Percentiles rank a stretch among this genome's conserved stretches.
These are phyloP conservation scores for Aspergillus bridgeri DNA, from an alignment of 495 filamentous ascomycete species.

Conservation along the genomic window DNA sequence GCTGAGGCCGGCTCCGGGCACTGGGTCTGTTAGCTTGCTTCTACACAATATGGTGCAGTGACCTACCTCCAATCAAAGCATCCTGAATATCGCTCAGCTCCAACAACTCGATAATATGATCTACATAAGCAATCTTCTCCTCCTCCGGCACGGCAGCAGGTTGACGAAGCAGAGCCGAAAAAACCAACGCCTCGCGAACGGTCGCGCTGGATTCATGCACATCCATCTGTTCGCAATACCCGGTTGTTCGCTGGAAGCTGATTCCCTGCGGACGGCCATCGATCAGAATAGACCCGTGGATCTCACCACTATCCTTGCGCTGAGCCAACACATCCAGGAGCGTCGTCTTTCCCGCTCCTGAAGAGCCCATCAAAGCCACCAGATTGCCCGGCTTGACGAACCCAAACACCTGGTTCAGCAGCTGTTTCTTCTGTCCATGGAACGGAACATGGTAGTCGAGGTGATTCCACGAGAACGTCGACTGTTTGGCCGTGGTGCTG, in stretches of 20 bases:
- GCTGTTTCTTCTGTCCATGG: conserved; percentile 45
- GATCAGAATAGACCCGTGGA: conserved; percentile 45
- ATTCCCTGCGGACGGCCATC: conserved; percentile 44
- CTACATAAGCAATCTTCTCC: conserved; percentile 50
- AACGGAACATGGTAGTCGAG: conserved; percentile 68
- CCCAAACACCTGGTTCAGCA: conserved; percentile 71
- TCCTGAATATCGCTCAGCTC: conserved; percentile 44
- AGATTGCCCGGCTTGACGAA: conserved; percentile 77
- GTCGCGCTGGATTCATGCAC: conserved; percentile 61
- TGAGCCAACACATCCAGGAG: conserved; percentile 49
- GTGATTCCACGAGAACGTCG: conserved; percentile 53
- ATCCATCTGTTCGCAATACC: conserved; percentile 81
- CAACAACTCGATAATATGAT: conserved; percentile 48
- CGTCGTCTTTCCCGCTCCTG: conserved; percentile 84
- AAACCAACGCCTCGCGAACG: conserved; percentile 45
- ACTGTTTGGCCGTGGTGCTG: conserved; percentile 26
- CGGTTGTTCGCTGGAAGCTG: conserved; percentile 60
- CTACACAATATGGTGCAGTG: conserved; percentile 10
- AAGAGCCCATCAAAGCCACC: conserved; percentile 79
- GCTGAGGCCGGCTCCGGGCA: conserved; percentile 68
- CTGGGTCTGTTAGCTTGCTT: conserved; percentile 6
- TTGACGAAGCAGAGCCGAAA: conserved; percentile 49
- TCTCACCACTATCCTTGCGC: conserved; percentile 47
- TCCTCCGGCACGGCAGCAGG: conserved; percentile 28
- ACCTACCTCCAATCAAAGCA: conserved; percentile 62